These are phyloP conservation scores for Fusarium solani-melongenae DNA, from an alignment of 2,329 filamentous ascomycete species.

Conservation along the genomic window DNA sequence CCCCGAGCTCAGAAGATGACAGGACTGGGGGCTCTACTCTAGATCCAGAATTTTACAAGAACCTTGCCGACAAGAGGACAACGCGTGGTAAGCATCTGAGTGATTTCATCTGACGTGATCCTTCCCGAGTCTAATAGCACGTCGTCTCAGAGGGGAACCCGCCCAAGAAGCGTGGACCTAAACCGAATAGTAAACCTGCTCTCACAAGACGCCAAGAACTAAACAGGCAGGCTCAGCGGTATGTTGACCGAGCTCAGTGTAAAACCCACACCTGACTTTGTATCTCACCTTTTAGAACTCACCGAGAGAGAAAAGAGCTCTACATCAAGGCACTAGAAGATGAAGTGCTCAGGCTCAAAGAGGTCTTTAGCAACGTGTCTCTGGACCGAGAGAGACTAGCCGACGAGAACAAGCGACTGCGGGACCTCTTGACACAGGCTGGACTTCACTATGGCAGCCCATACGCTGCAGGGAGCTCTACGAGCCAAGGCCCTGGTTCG, in stretches of 20 bases:
- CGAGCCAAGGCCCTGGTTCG: constrained; percentile 66
- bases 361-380: constrained; percentile 78
- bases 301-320: constrained; percentile 94
- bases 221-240: constrained; percentile 96
- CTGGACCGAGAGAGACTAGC: constrained; percentile 80
- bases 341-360: constrained; percentile 88
- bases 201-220: constrained; percentile 91
- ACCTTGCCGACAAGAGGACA: constrained; percentile 76
- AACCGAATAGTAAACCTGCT: constrained; percentile 95
- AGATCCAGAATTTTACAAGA: constrained; percentile 73
- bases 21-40: constrained; percentile 56
- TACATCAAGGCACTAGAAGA: constrained; percentile 96
- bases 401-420: constrained; percentile 84
- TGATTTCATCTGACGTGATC: background rate
- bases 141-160: constrained; percentile 77
- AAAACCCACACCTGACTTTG: constrained; percentile 18
- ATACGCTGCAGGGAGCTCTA: constrained; percentile 56
- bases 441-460: constrained; percentile 55
- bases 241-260: constrained; percentile 42
- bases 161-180: constrained; percentile 90
- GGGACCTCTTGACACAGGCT: constrained; percentile 63
- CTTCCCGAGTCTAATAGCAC: constrained; percentile 17
- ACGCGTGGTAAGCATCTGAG: constrained; percentile 72
- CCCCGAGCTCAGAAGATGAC: constrained; percentile 47
- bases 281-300: constrained; percentile 72